Percentiles rank a stretch among this genome's conserved stretches.
These are phyloP conservation scores for Tetrapisispora fleetii DNA, from an alignment of 805 yeast species.

Conservation along the genomic window DNA sequence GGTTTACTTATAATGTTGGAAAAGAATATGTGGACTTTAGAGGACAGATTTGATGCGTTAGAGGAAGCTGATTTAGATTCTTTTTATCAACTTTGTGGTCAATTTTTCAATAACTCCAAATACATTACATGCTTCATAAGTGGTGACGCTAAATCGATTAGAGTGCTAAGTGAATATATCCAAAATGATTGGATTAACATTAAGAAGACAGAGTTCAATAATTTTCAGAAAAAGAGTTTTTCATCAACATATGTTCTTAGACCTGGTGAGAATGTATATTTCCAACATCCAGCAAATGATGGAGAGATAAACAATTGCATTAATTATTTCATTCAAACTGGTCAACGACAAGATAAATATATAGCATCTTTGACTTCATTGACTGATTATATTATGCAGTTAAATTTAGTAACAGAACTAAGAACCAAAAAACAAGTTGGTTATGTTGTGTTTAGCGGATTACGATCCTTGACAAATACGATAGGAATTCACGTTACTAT, in stretches of 20 bases:
- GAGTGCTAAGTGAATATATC: conserved; percentile 1
- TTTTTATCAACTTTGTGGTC: conserved; percentile 25
- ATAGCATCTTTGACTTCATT: conserved; percentile 37
- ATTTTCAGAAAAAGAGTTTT: background rate
- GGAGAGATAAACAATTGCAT: conserved; percentile 46
- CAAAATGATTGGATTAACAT: conserved; percentile 6
- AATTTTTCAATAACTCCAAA: conserved; percentile 14
- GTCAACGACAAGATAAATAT: conserved; percentile 32
- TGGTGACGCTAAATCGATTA: conserved; percentile 35
- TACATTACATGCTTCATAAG: conserved; percentile 37
- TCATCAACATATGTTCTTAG: conserved; percentile 34
- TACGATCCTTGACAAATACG: conserved; percentile 40
- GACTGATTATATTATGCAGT: conserved; percentile 37
- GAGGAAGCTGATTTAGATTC: conserved; percentile 37
- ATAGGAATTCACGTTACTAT: conserved; percentile 50
- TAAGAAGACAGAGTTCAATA: conserved; percentile 5
- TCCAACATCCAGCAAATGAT: conserved; percentile 29
- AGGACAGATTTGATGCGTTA: conserved; percentile 45
- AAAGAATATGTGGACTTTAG: conserved; percentile 43
- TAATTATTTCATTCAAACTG: conserved; percentile 48
- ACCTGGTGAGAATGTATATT: conserved; percentile 29
- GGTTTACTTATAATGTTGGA: conserved; percentile 47
- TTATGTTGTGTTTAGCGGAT: conserved; percentile 50
- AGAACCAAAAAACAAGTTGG: conserved; percentile 52
- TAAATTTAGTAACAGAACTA: conserved; percentile 37